Conservation (phyloP, 1,284 basidiomycete genomes). For the Schizophyllum commune region DNA sequence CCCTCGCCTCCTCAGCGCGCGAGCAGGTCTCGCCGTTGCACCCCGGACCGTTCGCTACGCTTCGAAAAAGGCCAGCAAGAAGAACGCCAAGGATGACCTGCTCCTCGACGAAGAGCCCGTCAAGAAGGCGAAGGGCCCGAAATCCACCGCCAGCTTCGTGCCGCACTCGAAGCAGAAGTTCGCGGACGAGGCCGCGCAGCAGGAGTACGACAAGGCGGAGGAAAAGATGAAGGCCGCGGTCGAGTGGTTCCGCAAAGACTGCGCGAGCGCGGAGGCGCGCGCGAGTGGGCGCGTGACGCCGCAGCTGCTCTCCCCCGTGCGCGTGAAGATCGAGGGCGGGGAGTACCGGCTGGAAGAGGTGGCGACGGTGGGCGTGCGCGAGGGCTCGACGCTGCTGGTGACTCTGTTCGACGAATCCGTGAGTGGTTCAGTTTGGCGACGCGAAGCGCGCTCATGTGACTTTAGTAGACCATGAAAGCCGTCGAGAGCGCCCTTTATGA, state of each 20-base stretch:
- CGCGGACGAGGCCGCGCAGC: slow-evolving; percentile 36
- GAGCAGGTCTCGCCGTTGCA: not conserved
- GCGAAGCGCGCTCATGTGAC: slow-evolving; percentile 8
- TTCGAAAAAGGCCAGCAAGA: not conserved
- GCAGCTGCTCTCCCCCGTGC: slow-evolving; percentile 58
- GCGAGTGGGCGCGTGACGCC: slow-evolving; percentile 70
- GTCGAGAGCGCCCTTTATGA: slow-evolving; percentile 67
- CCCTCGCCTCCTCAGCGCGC: not conserved
- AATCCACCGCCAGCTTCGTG: slow-evolving; percentile 43
- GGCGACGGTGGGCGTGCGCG: slow-evolving; percentile 70
- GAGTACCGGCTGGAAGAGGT: slow-evolving; percentile 53
- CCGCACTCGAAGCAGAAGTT: slow-evolving; percentile 53
- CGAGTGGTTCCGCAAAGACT: slow-evolving; percentile 67
- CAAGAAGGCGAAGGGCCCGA: slow-evolving; percentile 26
- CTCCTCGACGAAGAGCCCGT: slow-evolving; percentile 9
- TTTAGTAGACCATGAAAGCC: slow-evolving; percentile 59
- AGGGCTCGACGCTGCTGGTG: slow-evolving; percentile 62
- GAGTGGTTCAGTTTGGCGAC: slow-evolving; percentile 3
- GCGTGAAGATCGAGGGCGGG: slow-evolving; percentile 38
- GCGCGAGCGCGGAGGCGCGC: slow-evolving; percentile 57
- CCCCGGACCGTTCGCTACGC: not conserved
- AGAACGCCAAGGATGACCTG: not conserved
- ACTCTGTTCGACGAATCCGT: slow-evolving; percentile 73
- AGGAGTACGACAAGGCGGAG: slow-evolving; percentile 53
- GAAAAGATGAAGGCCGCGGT: slow-evolving; percentile 54